Evolutionary conservation across 2,329 filamentous ascomycete species (phyloP).

Genomic region (Colletotrichum kahawae): DNA sequence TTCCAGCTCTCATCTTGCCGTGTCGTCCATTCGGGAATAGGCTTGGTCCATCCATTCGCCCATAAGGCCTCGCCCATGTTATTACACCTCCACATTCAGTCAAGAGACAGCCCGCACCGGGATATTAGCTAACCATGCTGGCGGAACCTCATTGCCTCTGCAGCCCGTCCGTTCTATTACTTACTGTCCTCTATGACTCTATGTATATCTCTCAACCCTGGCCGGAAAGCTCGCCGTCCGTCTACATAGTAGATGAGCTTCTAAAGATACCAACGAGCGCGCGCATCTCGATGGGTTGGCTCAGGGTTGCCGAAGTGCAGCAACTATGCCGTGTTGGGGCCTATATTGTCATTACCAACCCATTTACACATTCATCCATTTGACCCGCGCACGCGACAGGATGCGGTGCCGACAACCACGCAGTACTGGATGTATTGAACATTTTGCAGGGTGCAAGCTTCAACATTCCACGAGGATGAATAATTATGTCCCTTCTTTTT

Average conservation of each 20-base stretch:
- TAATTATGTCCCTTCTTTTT: not conserved
- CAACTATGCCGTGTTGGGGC: not conserved
- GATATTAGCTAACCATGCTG: not conserved
- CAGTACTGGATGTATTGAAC: not conserved
- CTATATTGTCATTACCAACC: not conserved
- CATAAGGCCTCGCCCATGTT: not conserved
- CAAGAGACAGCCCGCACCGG: constrained; percentile 1
- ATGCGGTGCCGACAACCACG: not conserved
- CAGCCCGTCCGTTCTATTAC: not conserved
- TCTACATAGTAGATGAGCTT: not conserved
- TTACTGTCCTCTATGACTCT: not conserved
- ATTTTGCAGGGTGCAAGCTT: not conserved
- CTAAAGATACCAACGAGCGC: not conserved
- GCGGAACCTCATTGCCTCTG: not conserved
- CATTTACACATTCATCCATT: not conserved
- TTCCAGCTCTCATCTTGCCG: not conserved
- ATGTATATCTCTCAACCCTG: not conserved
- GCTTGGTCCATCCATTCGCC: not conserved
- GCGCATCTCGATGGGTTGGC: not conserved
- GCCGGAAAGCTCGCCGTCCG: not conserved
- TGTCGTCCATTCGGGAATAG: not conserved
- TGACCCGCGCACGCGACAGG: constrained; percentile 12
- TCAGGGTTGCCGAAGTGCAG: not conserved
- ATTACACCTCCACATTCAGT: constrained; percentile 6
- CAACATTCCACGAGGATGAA: not conserved